A percentile compares a stretch with the other conserved stretches of the same genome.
phyloP scores from a whole-genome alignment of 2,329 filamentous ascomycete species.

The Incumbomyces delicatus region DNA sequence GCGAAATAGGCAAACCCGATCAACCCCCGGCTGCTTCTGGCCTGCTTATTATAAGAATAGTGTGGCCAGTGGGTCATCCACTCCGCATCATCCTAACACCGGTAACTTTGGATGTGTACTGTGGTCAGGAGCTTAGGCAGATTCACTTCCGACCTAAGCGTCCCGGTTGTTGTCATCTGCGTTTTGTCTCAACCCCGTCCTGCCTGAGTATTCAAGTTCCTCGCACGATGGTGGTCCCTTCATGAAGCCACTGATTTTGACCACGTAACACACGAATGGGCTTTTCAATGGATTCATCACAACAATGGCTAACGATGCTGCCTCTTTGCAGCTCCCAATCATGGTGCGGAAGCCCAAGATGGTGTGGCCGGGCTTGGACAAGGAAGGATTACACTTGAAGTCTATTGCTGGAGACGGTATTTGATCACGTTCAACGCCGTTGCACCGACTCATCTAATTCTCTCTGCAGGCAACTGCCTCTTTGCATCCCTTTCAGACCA shows the following conservation, averaged over 20 bases:
- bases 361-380: slow-evolving; percentile 20
- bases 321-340: slow-evolving; percentile 18
- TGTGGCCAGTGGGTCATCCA: not conserved
- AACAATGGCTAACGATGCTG: slow-evolving; percentile 22
- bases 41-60: no score
- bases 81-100: slow-evolving; percentile 6
- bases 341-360: slow-evolving; percentile 21
- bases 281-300: slow-evolving; percentile 20
- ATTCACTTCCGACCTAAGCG: not conserved
- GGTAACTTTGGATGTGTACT: no score
- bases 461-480: slow-evolving; percentile 53
- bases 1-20: not conserved
- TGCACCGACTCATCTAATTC: not conserved
- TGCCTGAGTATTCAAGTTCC: not conserved
- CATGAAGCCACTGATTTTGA: no score
- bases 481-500: slow-evolving; percentile 61
- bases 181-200: not conserved
- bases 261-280: slow-evolving; percentile 7
- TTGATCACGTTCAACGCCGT: not conserved
- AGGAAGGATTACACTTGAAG: slow-evolving; percentile 19
- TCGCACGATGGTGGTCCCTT: no score
- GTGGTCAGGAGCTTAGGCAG: slow-evolving; percentile 2
- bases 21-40: not conserved
- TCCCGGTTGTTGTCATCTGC: slow-evolving; percentile 4
- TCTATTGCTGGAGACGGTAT: slow-evolving; percentile 21